Evolutionary conservation across 2,329 filamentous ascomycete genomes (phyloP), one percentile per base, ranked within the genome.

Genomic region (Exophiala sideris): DNA sequence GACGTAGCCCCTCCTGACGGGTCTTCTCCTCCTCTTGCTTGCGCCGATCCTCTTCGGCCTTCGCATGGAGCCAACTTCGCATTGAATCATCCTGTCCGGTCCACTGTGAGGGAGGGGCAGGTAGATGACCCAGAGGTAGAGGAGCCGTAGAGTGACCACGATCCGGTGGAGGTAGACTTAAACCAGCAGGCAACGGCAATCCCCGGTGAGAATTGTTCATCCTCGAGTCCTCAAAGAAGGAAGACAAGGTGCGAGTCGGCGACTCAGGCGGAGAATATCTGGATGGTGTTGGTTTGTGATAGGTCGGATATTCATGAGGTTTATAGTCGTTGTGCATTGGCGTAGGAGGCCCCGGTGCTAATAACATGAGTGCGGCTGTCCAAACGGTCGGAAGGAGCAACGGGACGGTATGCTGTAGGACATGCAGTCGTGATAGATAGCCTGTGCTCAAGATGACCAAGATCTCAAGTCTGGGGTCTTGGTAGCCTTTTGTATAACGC

Each of bases 1-100:
- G 71, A 21, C 84, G 83, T 40, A 88, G 71, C 32, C 76, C 74
- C 69, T 89, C 88, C 63, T 81, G 79, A 32, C 73, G 71, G 6
- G 78, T 80, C 64, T 79, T 86, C 70, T 90, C 86, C 70, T 90
- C 86, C 70, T 91, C 87, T 70, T 89, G 87, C 66, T 75, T 84
- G 57, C 84, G 79, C 66, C 79, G 83, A 65, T 91, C 87, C 66
- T 91, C 87, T 69, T 91, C 88, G 0, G 82, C 76, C 68, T 85
- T 89, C 49, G 87, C 84, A 50, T 80, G 72, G 18, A 90, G 73
- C 87, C 87, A 91, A 50, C 78, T 80, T 58, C 80, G 83, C 84
- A 88, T 87, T 2, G 83, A 80, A 35, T 89, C 86, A 64, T 89
- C 86, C 33, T 80, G 76, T 45, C 79, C 80, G 65, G 86, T 82